Base-by-base conservation (phyloP, 2,329 filamentous ascomycete genomes). In the Chalaropsis thielavioides region DNA sequence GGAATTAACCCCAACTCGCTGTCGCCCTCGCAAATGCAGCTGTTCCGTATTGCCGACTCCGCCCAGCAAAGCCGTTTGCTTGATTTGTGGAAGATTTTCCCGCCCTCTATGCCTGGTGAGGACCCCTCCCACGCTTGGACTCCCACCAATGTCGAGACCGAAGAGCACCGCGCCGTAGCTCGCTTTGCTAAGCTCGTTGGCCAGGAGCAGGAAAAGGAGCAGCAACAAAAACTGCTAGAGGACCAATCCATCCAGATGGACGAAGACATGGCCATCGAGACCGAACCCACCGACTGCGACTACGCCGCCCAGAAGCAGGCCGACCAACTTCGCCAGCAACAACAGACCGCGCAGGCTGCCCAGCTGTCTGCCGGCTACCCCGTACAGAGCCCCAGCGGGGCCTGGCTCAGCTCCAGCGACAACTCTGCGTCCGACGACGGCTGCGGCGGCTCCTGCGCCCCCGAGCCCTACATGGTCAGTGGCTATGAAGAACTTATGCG, bases 21-120 rank as follows among this genome's bases (percentile, higher is more conserved):
- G 56, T 88, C 88, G 13, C 80, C 84, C 4, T 86, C 86, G 3
- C 91, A 96, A 73, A 75, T 92, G 62, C 81, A 88, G 67, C 83
- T 96, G 49, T 95, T 95, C 78, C 83, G 83, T 69, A 84, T 86
- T 68, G 90, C 89, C 63, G 85, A 88, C 66, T 77, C 82, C 27
- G 79, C 86, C 54, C 89, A 95, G 74, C 84, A 87, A 71, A 76
- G 85, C 66, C 83, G 89, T 24, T 80, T 96, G 17, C 79, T 95
- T 46, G 87, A 95, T 73, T 83, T 95, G 17, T 96, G 91, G 91
- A 85, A 84, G 67, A 90, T 92, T 69, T 89, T 84, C 66, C 89
- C 89, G 24, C 88, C 88, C 0, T 81, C 79, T 51, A 82, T 81
- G 68, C 77, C 74, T 66, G 78, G 76, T 61, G 80, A 81, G 64